phyloP scores from a whole-genome alignment of 192 early-diverging fungal species.

The Coemansia sp. region DNA sequence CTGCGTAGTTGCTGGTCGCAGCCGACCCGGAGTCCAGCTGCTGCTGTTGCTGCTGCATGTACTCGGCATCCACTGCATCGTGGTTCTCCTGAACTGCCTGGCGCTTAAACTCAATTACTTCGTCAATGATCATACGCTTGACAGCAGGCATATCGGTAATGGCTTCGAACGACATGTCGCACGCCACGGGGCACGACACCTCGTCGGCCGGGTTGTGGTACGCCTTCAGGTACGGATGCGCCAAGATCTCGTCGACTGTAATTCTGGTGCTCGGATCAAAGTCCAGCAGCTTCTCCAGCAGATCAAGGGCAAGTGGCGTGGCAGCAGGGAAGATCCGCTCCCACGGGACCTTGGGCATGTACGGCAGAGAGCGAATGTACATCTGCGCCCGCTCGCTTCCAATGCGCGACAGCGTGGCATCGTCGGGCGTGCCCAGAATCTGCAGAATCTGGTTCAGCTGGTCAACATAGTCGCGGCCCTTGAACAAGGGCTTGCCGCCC shows the following conservation, averaged over 20 bases:
- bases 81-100: conserved; percentile 44
- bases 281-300: conserved; percentile 80
- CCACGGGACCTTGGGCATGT: conserved; percentile 87
- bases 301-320: conserved; percentile 72
- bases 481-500: conserved; percentile 89
- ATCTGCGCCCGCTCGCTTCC: conserved; percentile 92
- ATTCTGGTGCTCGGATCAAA: conserved; percentile 93
- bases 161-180: conserved; percentile 46
- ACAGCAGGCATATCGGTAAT: conserved; percentile 38
- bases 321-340: conserved; percentile 82
- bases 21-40: not conserved
- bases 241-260: conserved; percentile 87
- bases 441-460: conserved; percentile 96
- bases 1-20: conserved; percentile 8
- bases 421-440: conserved; percentile 94
- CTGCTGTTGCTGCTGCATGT: conserved; percentile 15
- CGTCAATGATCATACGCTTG: conserved; percentile 72
- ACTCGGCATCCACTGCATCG: conserved; percentile 37
- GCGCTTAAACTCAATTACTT: conserved; percentile 74
- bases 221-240: conserved; percentile 86
- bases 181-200: conserved; percentile 40
- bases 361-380: conserved; percentile 88
- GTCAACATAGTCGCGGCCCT: conserved; percentile 95
- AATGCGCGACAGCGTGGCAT: conserved; percentile 77
- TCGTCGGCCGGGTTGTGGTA: conserved; percentile 92